Base-by-base conservation (phyloP, 768 basidiomycete species). In the Symmetrospora coprosmae region DNA sequence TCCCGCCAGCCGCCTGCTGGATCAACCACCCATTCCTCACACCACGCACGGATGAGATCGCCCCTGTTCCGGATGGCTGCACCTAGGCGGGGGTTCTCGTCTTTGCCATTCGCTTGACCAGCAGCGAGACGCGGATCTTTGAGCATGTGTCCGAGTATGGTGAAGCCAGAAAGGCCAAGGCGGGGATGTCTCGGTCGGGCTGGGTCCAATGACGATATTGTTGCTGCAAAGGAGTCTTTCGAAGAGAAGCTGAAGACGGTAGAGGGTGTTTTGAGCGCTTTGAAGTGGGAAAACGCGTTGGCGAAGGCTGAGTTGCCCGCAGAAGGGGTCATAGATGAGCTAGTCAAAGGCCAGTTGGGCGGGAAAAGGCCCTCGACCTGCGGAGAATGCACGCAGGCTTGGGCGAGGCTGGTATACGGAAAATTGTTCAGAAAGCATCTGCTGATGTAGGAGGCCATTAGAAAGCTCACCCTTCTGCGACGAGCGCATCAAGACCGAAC, bases 21-120 rank as follows among this genome's bases (percentile, higher is more conserved):
- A 17, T 61, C 61, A 46, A 67, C 60, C 27, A 65, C 63, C 68
- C 68, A 68, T 39, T 68, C 66, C 17, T 59, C 55, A 33, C 64
- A 64, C 64, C 61, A 64, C 17, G 25, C 48, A 35, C 52, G 43
- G 6, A 64, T 47, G 23, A 48, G n/a, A n/a, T 48, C 51, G 1
- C 46, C 52, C 34, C 28, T 16, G 28, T 62, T 65, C 21, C 60
- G 21, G 8, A 69, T 19, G 2, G 62, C 62, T 2, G 46, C 56
- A n/a, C 63, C 64, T 23, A 69, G 43, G 23, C 64, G 62, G n/a
- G 63, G 48, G 34, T 51, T 58, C 30, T 66, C 68, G 33, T 50
- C 56, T 8, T 64, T 38, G 11, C 7, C 0, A 16, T 53, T 50
- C 3, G 66, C 68, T 35, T 31, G n/a, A 2, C 66, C 68, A 0